phyloP scores from a whole-genome alignment of 345 rosid species.

The Rhodamnia rubescens region DNA sequence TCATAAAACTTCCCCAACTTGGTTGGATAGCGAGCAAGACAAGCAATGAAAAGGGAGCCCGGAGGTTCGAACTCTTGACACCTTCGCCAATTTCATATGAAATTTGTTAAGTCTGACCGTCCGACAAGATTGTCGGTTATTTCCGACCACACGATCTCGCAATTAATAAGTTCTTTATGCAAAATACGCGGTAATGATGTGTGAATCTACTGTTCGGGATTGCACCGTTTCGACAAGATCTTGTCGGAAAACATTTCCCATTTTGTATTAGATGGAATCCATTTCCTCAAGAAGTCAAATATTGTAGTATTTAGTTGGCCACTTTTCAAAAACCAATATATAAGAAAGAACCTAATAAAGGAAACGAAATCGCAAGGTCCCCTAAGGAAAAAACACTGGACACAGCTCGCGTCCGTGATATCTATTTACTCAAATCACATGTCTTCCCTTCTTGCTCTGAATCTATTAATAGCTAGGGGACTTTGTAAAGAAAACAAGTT shows the following conservation, averaged over 20 bases:
- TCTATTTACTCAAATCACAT: not conserved
- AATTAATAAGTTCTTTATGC: too few relatives aligned
- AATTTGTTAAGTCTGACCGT: too few relatives aligned
- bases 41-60: not conserved
- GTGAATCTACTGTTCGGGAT: too few relatives aligned
- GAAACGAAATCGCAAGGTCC: not conserved
- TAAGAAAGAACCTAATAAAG: not conserved
- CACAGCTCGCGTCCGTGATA: not conserved
- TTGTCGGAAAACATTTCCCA: too few relatives aligned
- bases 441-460: not conserved
- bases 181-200: too few relatives aligned
- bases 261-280: too few relatives aligned
- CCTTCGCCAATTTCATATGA: rapidly evolving
- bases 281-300: too few relatives aligned
- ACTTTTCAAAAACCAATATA: not conserved
- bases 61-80: not conserved
- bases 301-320: too few relatives aligned
- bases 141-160: too few relatives aligned
- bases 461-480: not conserved
- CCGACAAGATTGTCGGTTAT: too few relatives aligned
- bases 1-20: not conserved
- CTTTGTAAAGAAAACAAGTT: not conserved
- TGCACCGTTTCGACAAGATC: too few relatives aligned
- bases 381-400: not conserved
- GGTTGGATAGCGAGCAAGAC: not conserved